These are phyloP conservation scores for Hortaea sp. DNA, from an alignment of 2,329 filamentous ascomycete genomes.

Conservation along the genomic window DNA sequence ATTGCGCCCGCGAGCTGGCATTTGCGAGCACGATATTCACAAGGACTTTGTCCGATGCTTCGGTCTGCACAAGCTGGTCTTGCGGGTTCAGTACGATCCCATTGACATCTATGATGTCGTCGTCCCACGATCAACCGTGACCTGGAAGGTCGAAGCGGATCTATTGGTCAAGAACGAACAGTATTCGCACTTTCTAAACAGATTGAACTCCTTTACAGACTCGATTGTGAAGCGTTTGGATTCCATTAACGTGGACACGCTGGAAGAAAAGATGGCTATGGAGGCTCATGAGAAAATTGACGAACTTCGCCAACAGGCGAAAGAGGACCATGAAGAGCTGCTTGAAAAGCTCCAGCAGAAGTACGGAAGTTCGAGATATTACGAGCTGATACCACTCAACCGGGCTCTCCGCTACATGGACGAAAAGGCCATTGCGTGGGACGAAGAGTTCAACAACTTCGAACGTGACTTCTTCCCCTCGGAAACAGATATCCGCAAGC, in stretches of 20 bases:
- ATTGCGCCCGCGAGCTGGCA: conserved; percentile 59
- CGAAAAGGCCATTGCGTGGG: conserved; percentile 89
- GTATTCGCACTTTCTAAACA: conserved; percentile 68
- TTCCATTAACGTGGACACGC: conserved; percentile 83
- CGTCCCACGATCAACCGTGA: conserved; percentile 79
- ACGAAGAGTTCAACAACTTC: conserved; percentile 79
- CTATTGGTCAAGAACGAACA: conserved; percentile 87
- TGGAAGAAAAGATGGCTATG: conserved; percentile 77
- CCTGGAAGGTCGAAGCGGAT: conserved; percentile 96
- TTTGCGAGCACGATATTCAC: conserved; percentile 87
- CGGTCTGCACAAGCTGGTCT: conserved; percentile 71
- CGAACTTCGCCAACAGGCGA: conserved; percentile 62
- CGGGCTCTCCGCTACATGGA: conserved; percentile 80
- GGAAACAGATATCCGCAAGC: conserved; percentile 87
- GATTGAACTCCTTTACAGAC: conserved; percentile 75
- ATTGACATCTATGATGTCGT: conserved; percentile 91
- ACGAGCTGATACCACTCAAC: conserved; percentile 92
- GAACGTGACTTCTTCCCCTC: conserved; percentile 86
- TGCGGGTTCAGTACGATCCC: conserved; percentile 84
- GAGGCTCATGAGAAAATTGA: conserved; percentile 76
- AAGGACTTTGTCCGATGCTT: conserved; percentile 90
- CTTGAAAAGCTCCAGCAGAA: conserved; percentile 73
- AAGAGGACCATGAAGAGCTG: conserved; percentile 69
- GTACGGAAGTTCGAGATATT: conserved; percentile 90
- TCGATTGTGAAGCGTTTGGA: conserved; percentile 77